A percentile compares a stretch with the other conserved stretches of the same genome.
phyloP scores from a whole-genome alignment of 2,329 filamentous ascomycete genomes.

The Fusarium dlaminii region DNA sequence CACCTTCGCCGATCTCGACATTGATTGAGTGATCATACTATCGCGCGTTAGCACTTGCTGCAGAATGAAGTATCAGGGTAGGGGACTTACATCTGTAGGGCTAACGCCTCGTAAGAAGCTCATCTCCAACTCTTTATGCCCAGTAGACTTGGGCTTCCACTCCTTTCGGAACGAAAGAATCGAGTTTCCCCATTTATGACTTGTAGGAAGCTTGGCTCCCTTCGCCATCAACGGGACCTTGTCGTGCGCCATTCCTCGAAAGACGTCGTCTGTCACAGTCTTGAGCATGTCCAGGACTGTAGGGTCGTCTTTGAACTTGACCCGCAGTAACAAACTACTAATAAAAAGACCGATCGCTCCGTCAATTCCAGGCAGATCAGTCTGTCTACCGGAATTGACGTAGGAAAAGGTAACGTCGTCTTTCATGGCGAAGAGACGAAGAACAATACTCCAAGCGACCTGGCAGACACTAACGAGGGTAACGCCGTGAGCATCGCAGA shows the following conservation, averaged over 20 bases:
- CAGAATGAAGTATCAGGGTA: fast-evolving
- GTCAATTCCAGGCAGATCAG: not conserved
- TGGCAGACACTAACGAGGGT: not conserved
- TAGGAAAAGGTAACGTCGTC: not conserved
- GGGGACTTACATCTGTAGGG: not conserved
- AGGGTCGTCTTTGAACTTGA: not conserved
- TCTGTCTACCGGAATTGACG: not conserved
- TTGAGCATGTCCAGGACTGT: not conserved
- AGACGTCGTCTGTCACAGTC: not conserved
- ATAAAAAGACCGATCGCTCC: not conserved
- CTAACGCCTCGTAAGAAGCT: not conserved
- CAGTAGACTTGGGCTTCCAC: not conserved
- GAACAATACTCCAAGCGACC: not conserved
- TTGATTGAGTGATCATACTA: not conserved
- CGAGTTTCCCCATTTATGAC: not conserved
- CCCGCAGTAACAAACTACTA: not conserved
- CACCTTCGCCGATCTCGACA: not conserved
- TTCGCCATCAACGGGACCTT: not conserved
- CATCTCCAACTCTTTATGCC: not conserved
- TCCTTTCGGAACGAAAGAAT: not conserved
- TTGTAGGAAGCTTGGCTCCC: not conserved
- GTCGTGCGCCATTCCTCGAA: not conserved
- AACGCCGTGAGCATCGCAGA: not conserved
- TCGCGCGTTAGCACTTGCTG: not conserved
- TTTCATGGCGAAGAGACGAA: not conserved